These are phyloP conservation scores for Neofusicoccum sp. DNA, from an alignment of 2,329 filamentous ascomycete genomes.

Conservation along the genomic window DNA sequence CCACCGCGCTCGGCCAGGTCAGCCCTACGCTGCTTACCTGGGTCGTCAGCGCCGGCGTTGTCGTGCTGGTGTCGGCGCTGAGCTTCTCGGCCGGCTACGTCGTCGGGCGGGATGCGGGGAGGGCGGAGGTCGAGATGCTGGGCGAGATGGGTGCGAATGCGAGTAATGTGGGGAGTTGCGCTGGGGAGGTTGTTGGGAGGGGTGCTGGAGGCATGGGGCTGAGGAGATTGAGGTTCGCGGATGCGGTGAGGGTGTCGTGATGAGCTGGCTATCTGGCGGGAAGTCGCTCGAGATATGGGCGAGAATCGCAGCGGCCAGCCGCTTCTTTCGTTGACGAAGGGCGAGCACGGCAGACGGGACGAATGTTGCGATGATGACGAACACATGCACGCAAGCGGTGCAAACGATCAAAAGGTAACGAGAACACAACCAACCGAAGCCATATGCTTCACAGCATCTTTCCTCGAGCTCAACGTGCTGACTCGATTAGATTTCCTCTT, in stretches of 20 bases:
- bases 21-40: conserved; percentile 63
- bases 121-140: conserved; percentile 50
- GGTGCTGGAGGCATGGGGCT: background rate
- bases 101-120: conserved; percentile 58
- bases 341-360: too few relatives aligned
- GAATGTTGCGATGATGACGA: too few relatives aligned
- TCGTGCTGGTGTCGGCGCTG: conserved; percentile 62
- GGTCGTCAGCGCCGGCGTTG: conserved; percentile 64
- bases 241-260: conserved; percentile 16
- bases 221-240: conserved; percentile 13
- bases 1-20: conserved; percentile 37
- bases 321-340: too few relatives aligned
- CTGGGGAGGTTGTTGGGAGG: background rate
- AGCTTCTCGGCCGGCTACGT: conserved; percentile 65
- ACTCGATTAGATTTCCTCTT: too few relatives aligned
- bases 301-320: too few relatives aligned
- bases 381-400: too few relatives aligned
- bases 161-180: background rate
- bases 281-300: too few relatives aligned
- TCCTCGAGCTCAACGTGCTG: too few relatives aligned
- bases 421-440: too few relatives aligned
- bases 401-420: too few relatives aligned
- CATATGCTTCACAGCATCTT: too few relatives aligned
- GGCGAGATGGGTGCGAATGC: conserved; percentile 24
- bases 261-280: too few relatives aligned